Evolutionary conservation across 176 grass and related monocot species (phyloP), one percentile per base, ranked within the genome.

Genomic region (barley (Hordeum vulgare)): DNA sequence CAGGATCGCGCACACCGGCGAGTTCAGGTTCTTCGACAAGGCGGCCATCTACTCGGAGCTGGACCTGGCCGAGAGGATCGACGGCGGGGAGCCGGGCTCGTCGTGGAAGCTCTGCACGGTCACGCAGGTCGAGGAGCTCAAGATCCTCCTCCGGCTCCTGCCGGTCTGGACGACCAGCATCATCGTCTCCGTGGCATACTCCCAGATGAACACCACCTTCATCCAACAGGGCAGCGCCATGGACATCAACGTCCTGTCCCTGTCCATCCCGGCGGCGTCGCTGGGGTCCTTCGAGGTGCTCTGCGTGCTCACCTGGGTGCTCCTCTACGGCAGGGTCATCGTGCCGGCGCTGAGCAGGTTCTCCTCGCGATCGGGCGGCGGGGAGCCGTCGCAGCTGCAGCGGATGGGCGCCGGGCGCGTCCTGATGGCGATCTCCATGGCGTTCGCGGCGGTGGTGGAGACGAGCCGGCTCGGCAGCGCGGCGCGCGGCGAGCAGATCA

Each of bases 111-210:
- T 89, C 20, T 97, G 94, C 78, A 93, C 91, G 45, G 86, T 97
- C 70, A 97, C 91, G 60, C 94, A 97, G 88, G 91, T 97, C 4
- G 94, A 97, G 86, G 94, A 97, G 79, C 77, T 90, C 54, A 94
- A 92, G 88, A 92, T 92, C 67, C 64, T 92, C 0, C 29, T 66
- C 3, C 64, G 64, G 31, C 73, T 75, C 3, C 28, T 75, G 29
- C 73, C 73, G 0, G 11, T 75, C 40, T 95, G 90, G 93, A 58
- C 61, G 13, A 90, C 80, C 44, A 86, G 93, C 83, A 81, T 95
- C 61, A 39, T 95, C 71, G 18, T 78, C 7, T 86, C 93, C 17
- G 72, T 83, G 11, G 90, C 83, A 10, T 95, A 81, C 76, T 47
- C 86, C 68, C 90, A 95, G 87, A 86, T 95, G 88, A 88, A 75